These are phyloP conservation scores for Nannochloropsis oceanica DNA, from an alignment of 108 stramenopile genomes.

Conservation along the genomic window DNA sequence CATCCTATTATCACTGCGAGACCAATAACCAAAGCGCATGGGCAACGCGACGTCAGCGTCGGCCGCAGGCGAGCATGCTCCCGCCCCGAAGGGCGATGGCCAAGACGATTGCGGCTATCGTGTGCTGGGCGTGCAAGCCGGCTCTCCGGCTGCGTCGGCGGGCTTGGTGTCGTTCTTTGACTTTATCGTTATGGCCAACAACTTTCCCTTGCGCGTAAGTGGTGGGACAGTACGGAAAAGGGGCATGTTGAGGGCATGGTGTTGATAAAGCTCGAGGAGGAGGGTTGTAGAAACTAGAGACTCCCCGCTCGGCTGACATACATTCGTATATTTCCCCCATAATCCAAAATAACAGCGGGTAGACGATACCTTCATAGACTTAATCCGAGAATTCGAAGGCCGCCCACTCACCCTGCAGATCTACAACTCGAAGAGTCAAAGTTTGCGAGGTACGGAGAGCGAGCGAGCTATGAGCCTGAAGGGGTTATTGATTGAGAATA, in stretches of 20 bases:
- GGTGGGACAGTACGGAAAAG: neutral
- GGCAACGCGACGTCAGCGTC: neutral
- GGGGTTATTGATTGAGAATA: neutral
- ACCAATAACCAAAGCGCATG: neutral
- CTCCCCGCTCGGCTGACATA: no score
- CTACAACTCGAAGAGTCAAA: slow-evolving; percentile 26
- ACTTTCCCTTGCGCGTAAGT: neutral
- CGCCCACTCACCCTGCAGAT: slow-evolving; percentile 30
- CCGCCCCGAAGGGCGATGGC: neutral
- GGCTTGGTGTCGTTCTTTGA: slow-evolving; percentile 89
- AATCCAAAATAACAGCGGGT: neutral
- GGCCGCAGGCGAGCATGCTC: neutral
- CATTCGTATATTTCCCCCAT: no score
- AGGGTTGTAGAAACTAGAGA: no score
- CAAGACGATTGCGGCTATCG: slow-evolving; percentile 73
- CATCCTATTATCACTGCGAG: no score
- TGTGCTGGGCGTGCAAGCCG: slow-evolving; percentile 82
- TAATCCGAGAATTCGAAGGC: slow-evolving; percentile 37
- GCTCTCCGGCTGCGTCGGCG: slow-evolving; percentile 64
- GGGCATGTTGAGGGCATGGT: no score
- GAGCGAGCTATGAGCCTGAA: neutral
- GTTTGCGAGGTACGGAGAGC: neutral
- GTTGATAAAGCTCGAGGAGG: no score
- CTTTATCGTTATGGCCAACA: slow-evolving; percentile 62
- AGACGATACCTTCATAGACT: slow-evolving; percentile 29